A percentile compares a stretch with the other conserved stretches of the same genome.
Conservation (phyloP, 352 stramenopile genomes). For the Globisporangium takayamanum region DNA sequence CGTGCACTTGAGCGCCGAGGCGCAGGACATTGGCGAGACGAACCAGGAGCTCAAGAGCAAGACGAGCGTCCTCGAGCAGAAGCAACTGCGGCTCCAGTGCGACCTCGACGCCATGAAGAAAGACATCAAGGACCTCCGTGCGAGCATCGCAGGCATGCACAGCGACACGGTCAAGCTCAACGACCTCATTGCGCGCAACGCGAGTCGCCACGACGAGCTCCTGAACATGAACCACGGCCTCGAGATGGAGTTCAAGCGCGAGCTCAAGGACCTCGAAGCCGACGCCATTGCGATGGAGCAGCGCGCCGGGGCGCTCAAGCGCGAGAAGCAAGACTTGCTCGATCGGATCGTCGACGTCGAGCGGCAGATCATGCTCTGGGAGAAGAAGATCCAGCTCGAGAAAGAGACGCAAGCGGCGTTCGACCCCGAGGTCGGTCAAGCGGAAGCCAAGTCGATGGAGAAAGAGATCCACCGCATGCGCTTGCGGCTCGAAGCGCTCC, state of each 20-base stretch:
- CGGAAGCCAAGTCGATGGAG: conserved; percentile 90
- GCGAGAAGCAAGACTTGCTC: conserved; percentile 83
- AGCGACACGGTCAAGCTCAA: conserved; percentile 91
- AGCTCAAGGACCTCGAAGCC: conserved; percentile 89
- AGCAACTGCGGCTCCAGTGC: conserved; percentile 84
- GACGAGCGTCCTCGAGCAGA: conserved; percentile 87
- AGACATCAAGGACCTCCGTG: conserved; percentile 80
- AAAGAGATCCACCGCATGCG: conserved; percentile 96
- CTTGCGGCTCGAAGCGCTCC: conserved; percentile 85
- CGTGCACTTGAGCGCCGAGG: conserved; percentile 81
- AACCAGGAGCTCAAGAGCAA: conserved; percentile 90
- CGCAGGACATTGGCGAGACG: conserved; percentile 82
- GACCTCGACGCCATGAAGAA: conserved; percentile 70
- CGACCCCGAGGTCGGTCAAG: conserved; percentile 88
- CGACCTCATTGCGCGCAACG: conserved; percentile 89
- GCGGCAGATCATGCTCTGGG: conserved; percentile 91
- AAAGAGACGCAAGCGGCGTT: conserved; percentile 93
- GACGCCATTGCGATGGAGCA: conserved; percentile 68
- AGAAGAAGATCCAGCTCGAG: conserved; percentile 96
- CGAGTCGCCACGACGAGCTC: conserved; percentile 64
- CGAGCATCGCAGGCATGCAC: conserved; percentile 77
- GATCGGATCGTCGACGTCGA: conserved; percentile 90
- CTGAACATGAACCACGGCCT: conserved; percentile 85
- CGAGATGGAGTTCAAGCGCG: conserved; percentile 88
- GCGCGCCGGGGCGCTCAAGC: conserved; percentile 63